Evolutionary conservation across 768 basidiomycete species (phyloP), one percentile per base, ranked within the genome.

Genomic region (Kwoniella botswanensis): DNA sequence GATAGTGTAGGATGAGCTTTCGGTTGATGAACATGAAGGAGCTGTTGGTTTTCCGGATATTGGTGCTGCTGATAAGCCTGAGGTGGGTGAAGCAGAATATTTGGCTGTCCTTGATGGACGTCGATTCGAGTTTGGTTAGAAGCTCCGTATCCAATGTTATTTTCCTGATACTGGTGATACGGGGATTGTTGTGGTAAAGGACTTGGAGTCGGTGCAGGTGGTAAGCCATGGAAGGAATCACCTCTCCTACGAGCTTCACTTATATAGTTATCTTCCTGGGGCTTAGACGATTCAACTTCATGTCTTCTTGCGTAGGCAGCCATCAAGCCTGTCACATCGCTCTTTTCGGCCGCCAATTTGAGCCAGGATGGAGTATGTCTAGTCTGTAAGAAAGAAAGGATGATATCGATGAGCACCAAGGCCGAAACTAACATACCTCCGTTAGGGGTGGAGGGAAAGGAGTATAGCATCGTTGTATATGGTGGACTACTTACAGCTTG

Each of bases 251-350:
- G 4, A 50, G 46, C 12, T 18, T 50, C 13, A 18, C 18, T 13
- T 13, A 18, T 15, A 50, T 13, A 18, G 18, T 18, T 50, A 18
- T 50, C 46, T 18, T 50, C 13, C 2, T 18, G 46, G 18, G 12
- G 13, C 12, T 50, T 18, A 13, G 46, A 50, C 18, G 12, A 13
- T 35, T 61, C n/a, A 4, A 61, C 22, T 44, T 61, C 57, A 26
- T 12, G 21, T 26, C 41, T 61, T 35, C 42, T 61, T 9, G 26
- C 10, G 10, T 26, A 61, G 0, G 17, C 59, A 7, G 41, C 21
- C 59, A 61, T 61, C 42, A 61, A 44, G 7, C 59, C 59, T 9
- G 7, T 61, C 2, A 26, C 42, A 61, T 61, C 59, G n/a, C 59
- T 61, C 21, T 41, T 13, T 18, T 17, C 59, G 11, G 59, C 59